phyloP scores from a whole-genome alignment of 768 basidiomycete genomes.

The Pisolithus albus region DNA sequence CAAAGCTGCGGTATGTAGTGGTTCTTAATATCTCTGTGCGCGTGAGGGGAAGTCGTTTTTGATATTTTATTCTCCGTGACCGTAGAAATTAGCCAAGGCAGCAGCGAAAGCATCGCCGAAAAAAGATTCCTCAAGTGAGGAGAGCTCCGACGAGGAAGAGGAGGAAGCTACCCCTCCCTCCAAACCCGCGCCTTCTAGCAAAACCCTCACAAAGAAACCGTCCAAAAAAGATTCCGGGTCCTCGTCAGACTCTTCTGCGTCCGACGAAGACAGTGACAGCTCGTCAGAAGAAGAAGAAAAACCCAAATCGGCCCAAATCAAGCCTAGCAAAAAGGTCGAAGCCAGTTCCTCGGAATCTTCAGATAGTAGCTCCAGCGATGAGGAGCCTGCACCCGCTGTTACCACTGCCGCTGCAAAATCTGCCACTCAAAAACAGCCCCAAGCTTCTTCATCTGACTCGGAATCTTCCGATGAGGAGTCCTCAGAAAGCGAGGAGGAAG shows the following conservation, averaged over 20 bases:
- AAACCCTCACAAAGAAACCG: neutral
- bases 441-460: too few relatives aligned
- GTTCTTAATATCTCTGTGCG: neutral
- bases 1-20: neutral
- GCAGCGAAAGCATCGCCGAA: neutral
- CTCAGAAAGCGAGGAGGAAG: neutral
- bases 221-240: neutral
- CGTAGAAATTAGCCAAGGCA: too few relatives aligned
- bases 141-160: neutral
- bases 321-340: conserved; percentile 9
- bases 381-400: neutral
- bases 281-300: conserved; percentile 27
- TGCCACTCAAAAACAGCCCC: neutral
- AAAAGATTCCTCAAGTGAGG: conserved; percentile 3
- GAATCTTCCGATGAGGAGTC: conserved; percentile 8
- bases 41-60: too few relatives aligned
- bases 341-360: conserved; percentile 13
- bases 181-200: neutral
- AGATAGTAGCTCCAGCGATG: conserved; percentile 7
- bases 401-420: neutral
- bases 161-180: neutral
- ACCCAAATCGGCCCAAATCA: conserved; percentile 7
- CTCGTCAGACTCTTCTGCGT: neutral
- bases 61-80: too few relatives aligned
- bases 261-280: conserved; percentile 17